phyloP scores from a whole-genome alignment of 371 early-diverging fungal species.

The Zopfochytrium polystomum region DNA sequence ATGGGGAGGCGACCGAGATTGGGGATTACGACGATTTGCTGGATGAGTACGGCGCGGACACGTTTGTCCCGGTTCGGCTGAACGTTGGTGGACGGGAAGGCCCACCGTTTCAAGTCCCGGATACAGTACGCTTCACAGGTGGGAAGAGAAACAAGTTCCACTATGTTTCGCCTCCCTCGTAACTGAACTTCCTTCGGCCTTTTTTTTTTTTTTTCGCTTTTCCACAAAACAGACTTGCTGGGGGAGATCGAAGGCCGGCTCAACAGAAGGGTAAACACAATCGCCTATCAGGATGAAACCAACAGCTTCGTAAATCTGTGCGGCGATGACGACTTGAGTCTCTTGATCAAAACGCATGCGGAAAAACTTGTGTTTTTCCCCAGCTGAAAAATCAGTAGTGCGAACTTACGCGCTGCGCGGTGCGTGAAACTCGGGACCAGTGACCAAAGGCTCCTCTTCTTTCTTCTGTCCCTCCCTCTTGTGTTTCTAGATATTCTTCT shows the following conservation, averaged over 20 bases:
- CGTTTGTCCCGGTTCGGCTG: not conserved
- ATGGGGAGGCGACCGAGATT: not conserved
- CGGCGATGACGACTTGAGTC: slow-evolving; percentile 38
- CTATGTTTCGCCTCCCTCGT: slow-evolving; percentile 28
- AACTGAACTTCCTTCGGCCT: slow-evolving; percentile 20
- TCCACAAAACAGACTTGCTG: no score
- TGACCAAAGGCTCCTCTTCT: no score
- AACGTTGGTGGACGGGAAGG: not conserved
- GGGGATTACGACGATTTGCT: slow-evolving; percentile 3
- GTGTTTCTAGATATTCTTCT: no score
- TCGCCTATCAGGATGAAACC: slow-evolving; percentile 41
- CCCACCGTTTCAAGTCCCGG: not conserved
- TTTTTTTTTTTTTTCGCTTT: no score
- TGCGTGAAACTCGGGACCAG: no score
- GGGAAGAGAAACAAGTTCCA: slow-evolving; percentile 27
- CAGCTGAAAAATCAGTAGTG: no score
- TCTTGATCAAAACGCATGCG: slow-evolving; percentile 26
- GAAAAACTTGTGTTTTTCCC: slow-evolving; percentile 31
- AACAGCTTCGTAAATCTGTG: slow-evolving; percentile 27
- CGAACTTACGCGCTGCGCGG: no score
- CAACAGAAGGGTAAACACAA: slow-evolving; percentile 13
- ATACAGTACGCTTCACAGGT: slow-evolving; percentile 25
- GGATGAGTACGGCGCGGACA: not conserved
- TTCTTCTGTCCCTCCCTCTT: no score
- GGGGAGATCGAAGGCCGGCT: slow-evolving; percentile 29